phyloP scores from a whole-genome alignment of 1,284 basidiomycete genomes.

The Cryptococcus amylolentus region DNA sequence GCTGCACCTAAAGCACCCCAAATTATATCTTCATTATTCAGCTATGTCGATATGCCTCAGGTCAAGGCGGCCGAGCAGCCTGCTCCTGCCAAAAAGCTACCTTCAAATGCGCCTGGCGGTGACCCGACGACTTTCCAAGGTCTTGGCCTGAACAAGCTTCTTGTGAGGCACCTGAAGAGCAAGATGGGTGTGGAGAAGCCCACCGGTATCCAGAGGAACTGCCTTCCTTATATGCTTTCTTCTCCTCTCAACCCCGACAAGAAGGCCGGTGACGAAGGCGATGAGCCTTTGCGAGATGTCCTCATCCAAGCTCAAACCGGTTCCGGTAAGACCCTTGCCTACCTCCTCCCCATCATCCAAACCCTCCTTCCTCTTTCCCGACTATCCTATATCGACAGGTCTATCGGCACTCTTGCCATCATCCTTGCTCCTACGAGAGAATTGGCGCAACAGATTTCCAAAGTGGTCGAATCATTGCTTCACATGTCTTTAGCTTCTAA shows the following conservation, averaged over 20 bases:
- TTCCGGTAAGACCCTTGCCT: conserved; percentile 94
- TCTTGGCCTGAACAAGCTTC: conserved; percentile 74
- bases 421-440: conserved; percentile 94
- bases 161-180: conserved; percentile 70
- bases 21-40: conserved; percentile 87
- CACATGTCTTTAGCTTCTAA: conserved; percentile 62
- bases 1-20: conserved; percentile 54
- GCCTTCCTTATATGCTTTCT: conserved; percentile 68
- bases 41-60: conserved; percentile 53
- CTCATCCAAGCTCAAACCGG: conserved; percentile 98
- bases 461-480: conserved; percentile 64
- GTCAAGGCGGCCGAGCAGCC: conserved; percentile 9
- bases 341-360: conserved; percentile 91
- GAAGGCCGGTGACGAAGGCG: conserved; percentile 16
- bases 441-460: conserved; percentile 86
- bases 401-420: conserved; percentile 85
- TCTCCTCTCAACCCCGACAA: conserved; percentile 35
- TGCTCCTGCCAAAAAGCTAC: conserved; percentile 48
- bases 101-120: conserved; percentile 72
- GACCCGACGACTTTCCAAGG: conserved; percentile 71
- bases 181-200: conserved; percentile 84
- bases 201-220: conserved; percentile 83
- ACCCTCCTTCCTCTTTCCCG: conserved; percentile 83
- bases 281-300: conserved; percentile 61
- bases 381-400: conserved; percentile 80